Percentiles rank a stretch among this genome's conserved stretches.
These are phyloP conservation scores for Candida chauliodis DNA, from an alignment of 805 yeast genomes.

Conservation along the genomic window DNA sequence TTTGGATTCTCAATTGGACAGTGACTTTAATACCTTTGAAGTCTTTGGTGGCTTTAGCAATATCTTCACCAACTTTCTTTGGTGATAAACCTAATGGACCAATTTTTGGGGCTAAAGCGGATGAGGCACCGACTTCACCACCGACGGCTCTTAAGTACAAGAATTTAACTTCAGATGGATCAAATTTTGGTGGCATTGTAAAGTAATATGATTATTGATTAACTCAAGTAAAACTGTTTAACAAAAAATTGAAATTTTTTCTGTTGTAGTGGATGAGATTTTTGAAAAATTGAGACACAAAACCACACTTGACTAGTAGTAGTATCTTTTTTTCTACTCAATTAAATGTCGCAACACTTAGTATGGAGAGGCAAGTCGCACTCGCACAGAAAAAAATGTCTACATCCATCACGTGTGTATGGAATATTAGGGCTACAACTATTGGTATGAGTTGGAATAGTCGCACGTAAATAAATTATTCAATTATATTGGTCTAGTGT, in stretches of 20 bases:
- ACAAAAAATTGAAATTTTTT: slow-evolving; percentile 2
- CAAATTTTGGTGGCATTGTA: slow-evolving; percentile 95
- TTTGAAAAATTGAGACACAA: background rate
- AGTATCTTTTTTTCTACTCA: background rate
- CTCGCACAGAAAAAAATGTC: background rate
- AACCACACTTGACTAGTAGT: too few species aligned
- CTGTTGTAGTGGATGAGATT: background rate
- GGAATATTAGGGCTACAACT: too few species aligned
- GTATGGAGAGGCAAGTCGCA: background rate
- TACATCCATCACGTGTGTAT: background rate
- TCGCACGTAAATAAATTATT: too few species aligned
- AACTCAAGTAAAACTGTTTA: slow-evolving; percentile 11
- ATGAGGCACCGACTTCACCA: slow-evolving; percentile 99
- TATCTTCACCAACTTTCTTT: slow-evolving; percentile 99
- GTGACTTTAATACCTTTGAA: slow-evolving; percentile 99
- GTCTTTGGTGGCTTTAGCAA: slow-evolving; percentile 98
- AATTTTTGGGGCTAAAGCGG: slow-evolving; percentile 99
- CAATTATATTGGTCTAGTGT: too few species aligned
- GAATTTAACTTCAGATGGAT: slow-evolving; percentile 97
- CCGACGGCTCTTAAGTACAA: slow-evolving; percentile 99
- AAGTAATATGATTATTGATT: slow-evolving; percentile 11
- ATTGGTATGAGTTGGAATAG: too few species aligned
- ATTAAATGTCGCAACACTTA: background rate
- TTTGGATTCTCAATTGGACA: slow-evolving; percentile 96
- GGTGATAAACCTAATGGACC: slow-evolving; percentile 99